A percentile compares a stretch with the other conserved stretches of the same genome.
These are phyloP conservation scores for Zychaea mexicana DNA, from an alignment of 371 early-diverging fungal species.

Conservation along the genomic window DNA sequence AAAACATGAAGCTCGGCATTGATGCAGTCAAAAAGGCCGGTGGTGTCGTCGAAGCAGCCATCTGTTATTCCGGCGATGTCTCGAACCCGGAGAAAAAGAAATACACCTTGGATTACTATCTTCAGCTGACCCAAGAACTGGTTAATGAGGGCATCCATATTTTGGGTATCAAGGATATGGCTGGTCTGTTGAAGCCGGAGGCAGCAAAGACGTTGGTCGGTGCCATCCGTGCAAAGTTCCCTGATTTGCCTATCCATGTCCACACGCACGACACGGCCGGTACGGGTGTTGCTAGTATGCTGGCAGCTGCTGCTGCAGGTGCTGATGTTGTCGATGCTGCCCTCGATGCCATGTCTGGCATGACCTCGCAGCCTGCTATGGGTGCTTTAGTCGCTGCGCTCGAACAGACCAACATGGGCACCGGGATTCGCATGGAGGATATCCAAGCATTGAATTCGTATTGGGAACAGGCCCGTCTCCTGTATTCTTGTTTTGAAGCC, in stretches of 20 bases:
- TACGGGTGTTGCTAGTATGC: constrained; percentile 93
- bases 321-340: constrained; percentile 94
- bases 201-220: constrained; percentile 84
- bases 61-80: constrained; percentile 95
- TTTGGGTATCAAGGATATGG: constrained; percentile 97
- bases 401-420: constrained; percentile 73
- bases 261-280: constrained; percentile 98
- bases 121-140: constrained; percentile 86
- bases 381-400: constrained; percentile 90
- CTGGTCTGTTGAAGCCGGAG: constrained; percentile 91
- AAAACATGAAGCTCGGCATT: constrained; percentile 93
- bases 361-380: constrained; percentile 96
- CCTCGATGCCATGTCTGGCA: constrained; percentile 93
- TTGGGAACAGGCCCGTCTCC: constrained; percentile 93
- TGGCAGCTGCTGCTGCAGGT: constrained; percentile 92
- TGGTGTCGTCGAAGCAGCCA: constrained; percentile 92
- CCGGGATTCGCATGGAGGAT: constrained; percentile 81
- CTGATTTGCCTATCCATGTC: constrained; percentile 92
- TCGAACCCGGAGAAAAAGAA: constrained; percentile 77
- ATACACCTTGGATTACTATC: constrained; percentile 89
- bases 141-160: constrained; percentile 93
- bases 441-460: constrained; percentile 85
- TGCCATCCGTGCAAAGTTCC: constrained; percentile 84
- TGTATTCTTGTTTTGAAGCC: constrained; percentile 95
- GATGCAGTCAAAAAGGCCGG: constrained; percentile 93